These are phyloP conservation scores for Euphorbia peplus DNA, from an alignment of 345 rosid species.

Conservation along the genomic window DNA sequence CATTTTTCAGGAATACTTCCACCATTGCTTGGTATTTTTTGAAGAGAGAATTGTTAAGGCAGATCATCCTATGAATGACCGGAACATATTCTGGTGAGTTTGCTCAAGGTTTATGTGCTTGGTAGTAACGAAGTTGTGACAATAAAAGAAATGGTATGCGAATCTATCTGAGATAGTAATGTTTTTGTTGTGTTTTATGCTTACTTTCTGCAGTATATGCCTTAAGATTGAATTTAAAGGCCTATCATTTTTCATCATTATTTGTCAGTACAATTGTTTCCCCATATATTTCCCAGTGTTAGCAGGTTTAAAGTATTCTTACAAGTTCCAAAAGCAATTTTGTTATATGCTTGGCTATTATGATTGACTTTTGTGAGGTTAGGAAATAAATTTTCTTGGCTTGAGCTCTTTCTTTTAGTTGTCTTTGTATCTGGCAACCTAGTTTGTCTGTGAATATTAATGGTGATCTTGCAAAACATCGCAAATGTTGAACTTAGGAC, in stretches of 20 bases:
- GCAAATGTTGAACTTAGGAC: no score
- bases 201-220: background rate
- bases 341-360: no score
- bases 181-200: background rate
- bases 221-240: constrained; percentile 1
- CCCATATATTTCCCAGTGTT: background rate
- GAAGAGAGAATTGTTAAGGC: no score
- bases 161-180: background rate
- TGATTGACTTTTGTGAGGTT: no score
- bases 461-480: no score
- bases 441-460: no score
- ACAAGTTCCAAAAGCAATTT: no score
- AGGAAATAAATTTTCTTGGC: no score
- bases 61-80: background rate
- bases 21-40: background rate
- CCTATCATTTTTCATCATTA: background rate
- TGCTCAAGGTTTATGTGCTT: background rate
- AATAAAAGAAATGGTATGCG: background rate
- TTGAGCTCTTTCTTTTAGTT: no score
- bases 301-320: no score
- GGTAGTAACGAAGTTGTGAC: background rate
- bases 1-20: background rate
- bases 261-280: background rate
- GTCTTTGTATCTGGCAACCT: no score
- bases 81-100: background rate